Conservation (phyloP, 108 stramenopile species). For the Hondaea fermentalgiana region DNA sequence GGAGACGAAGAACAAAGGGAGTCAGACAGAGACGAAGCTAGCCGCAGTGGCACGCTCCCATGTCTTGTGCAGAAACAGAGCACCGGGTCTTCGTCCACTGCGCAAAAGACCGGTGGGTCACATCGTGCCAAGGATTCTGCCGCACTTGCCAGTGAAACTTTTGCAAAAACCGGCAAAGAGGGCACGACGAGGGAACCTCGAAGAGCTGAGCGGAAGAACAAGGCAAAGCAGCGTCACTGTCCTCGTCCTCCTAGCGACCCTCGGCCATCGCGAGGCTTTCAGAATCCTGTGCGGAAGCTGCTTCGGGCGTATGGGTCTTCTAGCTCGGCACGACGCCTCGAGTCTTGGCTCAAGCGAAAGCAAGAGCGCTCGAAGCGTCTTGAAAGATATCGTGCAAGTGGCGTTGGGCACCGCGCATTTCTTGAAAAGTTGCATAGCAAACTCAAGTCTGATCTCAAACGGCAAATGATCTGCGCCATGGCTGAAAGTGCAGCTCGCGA, state of each 20-base stretch:
- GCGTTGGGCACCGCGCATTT: neutral
- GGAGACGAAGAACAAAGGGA: no score
- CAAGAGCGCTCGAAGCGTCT: neutral
- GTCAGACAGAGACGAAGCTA: no score
- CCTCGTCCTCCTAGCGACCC: neutral
- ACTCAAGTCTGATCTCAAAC: neutral
- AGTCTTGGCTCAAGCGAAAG: neutral
- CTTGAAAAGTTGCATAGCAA: neutral
- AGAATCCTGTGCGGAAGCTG: neutral
- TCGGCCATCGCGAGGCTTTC: neutral
- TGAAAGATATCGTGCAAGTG: neutral
- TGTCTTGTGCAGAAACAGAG: no score
- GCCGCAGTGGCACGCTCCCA: no score
- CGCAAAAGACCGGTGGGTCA: no score
- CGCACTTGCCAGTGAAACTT: no score
- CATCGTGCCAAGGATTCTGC: no score
- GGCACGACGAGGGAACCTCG: no score
- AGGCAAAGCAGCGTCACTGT: no score
- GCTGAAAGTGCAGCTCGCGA: neutral
- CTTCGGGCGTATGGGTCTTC: neutral
- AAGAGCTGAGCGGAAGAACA: no score
- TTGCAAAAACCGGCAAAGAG: no score
- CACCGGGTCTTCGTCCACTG: no score
- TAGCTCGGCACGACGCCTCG: neutral
- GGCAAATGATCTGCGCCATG: neutral